Evolutionary conservation across 108 stramenopile species (phyloP), one percentile per base, ranked within the genome.

Genomic region (Skeletonema grethae): DNA sequence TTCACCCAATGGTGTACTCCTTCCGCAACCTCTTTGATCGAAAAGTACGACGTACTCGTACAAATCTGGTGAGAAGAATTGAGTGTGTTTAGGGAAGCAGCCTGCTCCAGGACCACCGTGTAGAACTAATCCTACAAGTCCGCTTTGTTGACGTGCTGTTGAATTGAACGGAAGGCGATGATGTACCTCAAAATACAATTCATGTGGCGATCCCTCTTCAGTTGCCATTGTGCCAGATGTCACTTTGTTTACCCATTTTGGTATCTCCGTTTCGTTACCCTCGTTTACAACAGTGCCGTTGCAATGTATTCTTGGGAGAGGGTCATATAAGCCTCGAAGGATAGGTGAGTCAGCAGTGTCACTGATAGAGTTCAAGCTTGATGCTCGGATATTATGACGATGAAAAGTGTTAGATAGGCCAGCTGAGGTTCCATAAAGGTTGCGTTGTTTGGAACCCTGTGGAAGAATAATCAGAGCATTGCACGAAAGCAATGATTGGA

Each of bases 41-140:
- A 97, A 59, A 12, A 91, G 72, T 5, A 92, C 75, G 10, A 97
- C 88, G 12, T 24, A 60, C n/a, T 81, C 76, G 48, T 93, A 97
- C 15, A 77, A 59, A 7, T 63, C 25, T 3, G 90, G 91, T 77
- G 89, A 85, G 70, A 95, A 95, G 76, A 95, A 92, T 24, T 84
- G 84, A 0, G 84, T 87, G 76, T 88, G 87, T 31, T 85, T 86
- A 25, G 87, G 81, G 58, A 68, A 84, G 68, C 90, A 90, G 15
- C 87, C 94, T 5, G 91, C 84, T 12, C 92, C 95, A 8, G 95
- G 95, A 15, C 95, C 95, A 45, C 95, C 95, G 76, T 96, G 95
- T 9, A 93, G 78, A 57, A 91, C 87, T 5, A 96, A 82, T 31
- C 82, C 93, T 1, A 63, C 46, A 18, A 80, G 68, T 15, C 67